Conservation (phyloP, 2,329 filamentous ascomycete genomes). For the Colletotrichum endophyticum region DNA sequence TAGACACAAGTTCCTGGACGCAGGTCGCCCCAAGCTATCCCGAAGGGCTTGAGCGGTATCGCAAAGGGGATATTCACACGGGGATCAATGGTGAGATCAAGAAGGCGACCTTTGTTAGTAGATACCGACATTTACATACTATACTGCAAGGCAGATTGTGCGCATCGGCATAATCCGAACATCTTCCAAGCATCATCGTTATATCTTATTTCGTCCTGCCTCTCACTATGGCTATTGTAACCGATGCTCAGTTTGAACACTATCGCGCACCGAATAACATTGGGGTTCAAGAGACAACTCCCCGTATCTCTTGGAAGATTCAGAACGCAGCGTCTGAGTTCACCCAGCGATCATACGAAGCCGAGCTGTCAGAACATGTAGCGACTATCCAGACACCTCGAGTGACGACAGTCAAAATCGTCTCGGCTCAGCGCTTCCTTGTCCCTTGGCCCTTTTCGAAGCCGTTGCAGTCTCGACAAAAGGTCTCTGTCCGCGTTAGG, state of each 20-base stretch:
- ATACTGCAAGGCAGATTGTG: too few relatives aligned
- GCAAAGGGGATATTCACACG: too few relatives aligned
- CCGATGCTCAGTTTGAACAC: not conserved
- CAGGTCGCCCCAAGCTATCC: not conserved
- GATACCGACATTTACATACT: too few relatives aligned
- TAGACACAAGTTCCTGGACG: not conserved
- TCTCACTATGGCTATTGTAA: not conserved
- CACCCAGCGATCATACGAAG: not conserved
- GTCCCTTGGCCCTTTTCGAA: constrained; percentile 45
- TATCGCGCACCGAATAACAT: not conserved
- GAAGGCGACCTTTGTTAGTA: too few relatives aligned
- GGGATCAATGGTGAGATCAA: too few relatives aligned
- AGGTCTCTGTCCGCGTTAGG: constrained; percentile 34
- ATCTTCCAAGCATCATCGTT: too few relatives aligned
- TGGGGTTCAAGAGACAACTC: not conserved
- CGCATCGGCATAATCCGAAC: too few relatives aligned
- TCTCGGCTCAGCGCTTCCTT: not conserved
- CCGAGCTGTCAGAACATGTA: not conserved
- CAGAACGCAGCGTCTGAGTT: not conserved
- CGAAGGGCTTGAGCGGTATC: not conserved
- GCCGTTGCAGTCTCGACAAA: constrained; percentile 32
- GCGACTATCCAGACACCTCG: not conserved
- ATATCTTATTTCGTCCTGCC: not conserved
- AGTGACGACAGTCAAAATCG: not conserved
- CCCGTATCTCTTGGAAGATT: not conserved